A percentile compares a stretch with the other conserved stretches of the same genome.
These are phyloP conservation scores for Lavandula angustifolia DNA, from an alignment of 257 asterid species.

Conservation along the genomic window DNA sequence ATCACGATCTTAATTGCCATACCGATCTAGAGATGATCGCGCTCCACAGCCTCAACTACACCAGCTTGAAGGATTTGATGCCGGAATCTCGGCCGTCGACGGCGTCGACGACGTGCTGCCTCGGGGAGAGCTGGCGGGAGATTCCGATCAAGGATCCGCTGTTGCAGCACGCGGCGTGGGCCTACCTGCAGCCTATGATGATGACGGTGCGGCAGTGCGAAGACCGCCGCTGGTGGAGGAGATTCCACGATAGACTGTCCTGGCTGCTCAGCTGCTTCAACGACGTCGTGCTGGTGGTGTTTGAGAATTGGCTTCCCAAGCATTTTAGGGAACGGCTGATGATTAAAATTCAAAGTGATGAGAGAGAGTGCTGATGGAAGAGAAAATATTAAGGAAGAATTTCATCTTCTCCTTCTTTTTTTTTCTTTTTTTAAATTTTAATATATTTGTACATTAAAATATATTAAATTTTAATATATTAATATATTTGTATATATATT, in stretches of 20 bases:
- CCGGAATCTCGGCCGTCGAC: constrained; percentile 39
- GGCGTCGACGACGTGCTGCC: constrained; percentile 26
- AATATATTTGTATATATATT: too few relatives aligned
- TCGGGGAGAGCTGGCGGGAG: constrained; percentile 50
- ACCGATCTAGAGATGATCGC: constrained; percentile 27
- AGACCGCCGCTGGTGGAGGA: constrained; percentile 28
- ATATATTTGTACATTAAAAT: too few relatives aligned
- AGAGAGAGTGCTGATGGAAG: constrained; percentile 9
- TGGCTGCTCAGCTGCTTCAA: constrained; percentile 45
- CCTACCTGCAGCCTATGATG: constrained; percentile 61
- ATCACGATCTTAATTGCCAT: background rate
- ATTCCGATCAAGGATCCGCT: constrained; percentile 69
- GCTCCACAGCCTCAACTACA: constrained; percentile 33
- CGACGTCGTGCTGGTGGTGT: constrained; percentile 38
- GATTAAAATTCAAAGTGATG: constrained; percentile 1
- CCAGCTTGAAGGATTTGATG: constrained; percentile 64
- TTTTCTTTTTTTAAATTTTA: background rate
- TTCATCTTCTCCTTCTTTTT: background rate
- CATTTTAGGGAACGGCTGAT: background rate
- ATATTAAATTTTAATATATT: too few relatives aligned
- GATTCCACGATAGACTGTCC: constrained; percentile 27
- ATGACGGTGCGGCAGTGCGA: constrained; percentile 7
- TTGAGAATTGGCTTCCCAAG: constrained; percentile 20
- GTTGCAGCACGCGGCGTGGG: constrained; percentile 76
- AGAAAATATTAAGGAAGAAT: background rate